Base-by-base conservation (phyloP, 306 rosid species). In the Begonia loranthoides region DNA sequence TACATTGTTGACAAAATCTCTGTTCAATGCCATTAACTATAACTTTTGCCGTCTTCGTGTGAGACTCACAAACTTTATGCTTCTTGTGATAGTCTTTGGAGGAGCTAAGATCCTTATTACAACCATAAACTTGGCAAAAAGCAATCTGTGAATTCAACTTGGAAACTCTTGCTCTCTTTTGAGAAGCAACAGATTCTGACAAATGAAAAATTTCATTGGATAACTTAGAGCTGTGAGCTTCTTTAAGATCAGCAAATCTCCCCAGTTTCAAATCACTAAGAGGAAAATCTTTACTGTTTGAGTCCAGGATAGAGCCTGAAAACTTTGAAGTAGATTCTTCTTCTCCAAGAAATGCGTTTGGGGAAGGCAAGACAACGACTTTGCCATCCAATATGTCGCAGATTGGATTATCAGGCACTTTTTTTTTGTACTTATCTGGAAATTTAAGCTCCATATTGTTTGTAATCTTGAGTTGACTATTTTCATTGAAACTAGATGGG, bases 1-100 rank as follows among this genome's bases (percentile, higher is more conserved):
- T 83, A 72, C 96, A 87, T 75, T 87, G 96, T 78, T 87, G 96
- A 64, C 96, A 87, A 70, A 87, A 83, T 75, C 96, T 78, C 41
- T 87, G 96, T 62, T 87, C 93, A 41, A 69, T 79, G 50, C 93
- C 93, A 51, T 84, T 75, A 17, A 88, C 95, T 33, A 88, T 75
- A 46, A 81, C 97, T 57, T 61, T 73, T 45, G 93, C 65, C 50
- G 97, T 84, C 73, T 88, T 88, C 9, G 97, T 81, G 59, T 88
- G 97, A 69, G 66, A 60, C 64, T 88, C 97, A 64, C 97, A 88
- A 65, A 88, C 97, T 64, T 67, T 88, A 66, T 88, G 96, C 78
- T 88, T 79, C 80, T 75, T 88, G 73, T 88, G 88, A 57, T 84
- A 88, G 22, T 88, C 95, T 51, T 88, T 88, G 13, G 77, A 84